Evolutionary conservation across 179 eudicot species (phyloP).

Genomic region (Drosera spatulata): DNA sequence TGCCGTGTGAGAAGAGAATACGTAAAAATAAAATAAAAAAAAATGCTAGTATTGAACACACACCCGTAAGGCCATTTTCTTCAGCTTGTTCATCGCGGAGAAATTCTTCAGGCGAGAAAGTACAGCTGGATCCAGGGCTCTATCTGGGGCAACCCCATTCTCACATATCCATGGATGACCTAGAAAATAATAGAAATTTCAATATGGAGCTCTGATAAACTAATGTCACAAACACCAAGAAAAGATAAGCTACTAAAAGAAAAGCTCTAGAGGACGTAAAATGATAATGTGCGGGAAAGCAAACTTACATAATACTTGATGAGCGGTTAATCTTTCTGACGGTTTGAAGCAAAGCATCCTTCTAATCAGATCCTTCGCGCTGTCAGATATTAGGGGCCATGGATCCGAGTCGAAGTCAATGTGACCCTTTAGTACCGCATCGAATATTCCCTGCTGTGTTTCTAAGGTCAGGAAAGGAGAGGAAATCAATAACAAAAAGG

Average conservation of each 20-base stretch:
- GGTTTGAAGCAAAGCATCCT: constrained; percentile 66
- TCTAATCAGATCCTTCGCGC: constrained; percentile 77
- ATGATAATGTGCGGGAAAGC: not conserved
- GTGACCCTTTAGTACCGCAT: constrained; percentile 72
- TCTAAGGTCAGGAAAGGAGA: constrained; percentile 28
- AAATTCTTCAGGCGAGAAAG: constrained; percentile 94
- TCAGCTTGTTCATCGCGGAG: constrained; percentile 96
- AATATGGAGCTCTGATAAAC: not conserved
- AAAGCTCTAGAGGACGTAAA: not conserved
- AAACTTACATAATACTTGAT: constrained; percentile 71
- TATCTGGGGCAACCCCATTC: constrained; percentile 97
- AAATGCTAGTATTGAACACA: constrained; percentile 5
- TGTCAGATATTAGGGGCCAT: constrained; percentile 78
- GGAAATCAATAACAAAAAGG: not conserved
- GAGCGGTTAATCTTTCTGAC: constrained; percentile 68
- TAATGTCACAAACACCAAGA: no score
- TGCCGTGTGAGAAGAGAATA: not conserved
- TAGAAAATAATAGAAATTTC: constrained; percentile 10
- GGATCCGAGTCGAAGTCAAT: constrained; percentile 18
- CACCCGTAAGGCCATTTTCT: constrained; percentile 99
- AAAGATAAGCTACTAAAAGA: no score
- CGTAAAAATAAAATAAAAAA: not conserved
- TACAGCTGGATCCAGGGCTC: constrained; percentile 93
- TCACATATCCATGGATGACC: constrained; percentile 99
- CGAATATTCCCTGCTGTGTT: constrained; percentile 91